Evolutionary conservation across 139 green algal genomes (phyloP).

Genomic region (Trebouxia sp.): DNA sequence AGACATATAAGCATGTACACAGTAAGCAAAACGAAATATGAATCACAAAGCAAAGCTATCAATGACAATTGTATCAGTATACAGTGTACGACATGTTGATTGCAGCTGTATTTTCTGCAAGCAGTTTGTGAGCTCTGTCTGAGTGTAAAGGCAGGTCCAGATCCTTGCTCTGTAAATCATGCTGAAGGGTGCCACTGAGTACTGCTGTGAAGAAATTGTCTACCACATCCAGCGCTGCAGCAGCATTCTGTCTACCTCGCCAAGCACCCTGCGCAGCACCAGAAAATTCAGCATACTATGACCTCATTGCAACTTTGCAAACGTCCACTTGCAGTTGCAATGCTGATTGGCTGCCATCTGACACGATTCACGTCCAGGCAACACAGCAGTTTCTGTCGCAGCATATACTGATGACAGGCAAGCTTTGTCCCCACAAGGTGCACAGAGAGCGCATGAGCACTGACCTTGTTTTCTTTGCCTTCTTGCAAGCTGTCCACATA

Average conservation of each 20-base stretch:
- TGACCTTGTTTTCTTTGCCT: slow-evolving; percentile 39
- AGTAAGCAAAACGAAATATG: too few relatives aligned
- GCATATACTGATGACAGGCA: too few relatives aligned
- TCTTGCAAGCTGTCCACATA: slow-evolving; percentile 60
- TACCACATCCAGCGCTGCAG: slow-evolving; percentile 43
- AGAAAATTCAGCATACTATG: too few relatives aligned
- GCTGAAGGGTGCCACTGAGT: slow-evolving; percentile 50
- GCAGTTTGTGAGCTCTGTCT: slow-evolving; percentile 51
- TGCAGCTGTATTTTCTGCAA: slow-evolving; percentile 51
- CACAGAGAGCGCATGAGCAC: background rate
- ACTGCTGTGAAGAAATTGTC: slow-evolving; percentile 56
- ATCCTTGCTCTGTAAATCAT: slow-evolving; percentile 58
- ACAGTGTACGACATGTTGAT: slow-evolving; percentile 54
- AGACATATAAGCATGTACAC: too few relatives aligned
- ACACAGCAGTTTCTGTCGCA: too few relatives aligned
- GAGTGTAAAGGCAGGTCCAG: slow-evolving; percentile 58
- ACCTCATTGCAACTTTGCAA: too few relatives aligned
- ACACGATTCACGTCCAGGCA: background rate
- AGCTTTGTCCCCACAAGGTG: too few relatives aligned
- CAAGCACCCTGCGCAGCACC: slow-evolving; percentile 45
- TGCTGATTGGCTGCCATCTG: background rate
- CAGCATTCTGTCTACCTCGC: slow-evolving; percentile 57
- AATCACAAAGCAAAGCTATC: background rate
- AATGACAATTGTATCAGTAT: slow-evolving; percentile 34
- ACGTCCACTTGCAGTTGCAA: background rate